These are phyloP conservation scores for Grosmannia clavigera DNA, from an alignment of 2,329 filamentous ascomycete genomes.

Conservation along the genomic window DNA sequence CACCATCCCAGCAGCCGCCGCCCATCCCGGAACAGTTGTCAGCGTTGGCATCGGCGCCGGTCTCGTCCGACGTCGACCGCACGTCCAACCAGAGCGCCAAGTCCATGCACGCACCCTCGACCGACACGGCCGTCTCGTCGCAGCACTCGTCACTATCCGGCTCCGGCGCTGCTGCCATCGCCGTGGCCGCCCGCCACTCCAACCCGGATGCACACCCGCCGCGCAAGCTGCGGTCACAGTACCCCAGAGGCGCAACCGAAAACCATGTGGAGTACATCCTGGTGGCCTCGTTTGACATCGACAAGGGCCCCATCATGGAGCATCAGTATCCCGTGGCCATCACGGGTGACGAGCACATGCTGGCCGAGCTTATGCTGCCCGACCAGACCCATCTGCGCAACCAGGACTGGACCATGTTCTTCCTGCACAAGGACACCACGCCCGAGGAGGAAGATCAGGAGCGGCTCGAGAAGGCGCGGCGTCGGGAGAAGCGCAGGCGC, in stretches of 20 bases:
- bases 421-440: conserved; percentile 87
- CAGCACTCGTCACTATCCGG: conserved; percentile 49
- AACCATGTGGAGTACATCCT: conserved; percentile 99
- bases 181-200: conserved; percentile 24
- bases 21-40: neutral
- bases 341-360: conserved; percentile 93
- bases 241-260: conserved; percentile 60
- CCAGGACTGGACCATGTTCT: conserved; percentile 99
- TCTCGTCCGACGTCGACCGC: conserved; percentile 36
- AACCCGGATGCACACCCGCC: conserved; percentile 37
- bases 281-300: conserved; percentile 94
- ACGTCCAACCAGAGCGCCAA: conserved; percentile 47
- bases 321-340: conserved; percentile 94
- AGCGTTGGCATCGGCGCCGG: conserved; percentile 40
- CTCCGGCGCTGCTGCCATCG: neutral
- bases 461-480: conserved; percentile 41
- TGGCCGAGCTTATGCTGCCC: conserved; percentile 95
- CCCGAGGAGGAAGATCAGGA: conserved; percentile 71
- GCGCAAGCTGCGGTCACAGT: conserved; percentile 58
- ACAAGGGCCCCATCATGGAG: conserved; percentile 93
- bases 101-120: conserved; percentile 43
- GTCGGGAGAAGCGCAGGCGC: conserved; percentile 36
- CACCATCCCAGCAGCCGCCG: neutral
- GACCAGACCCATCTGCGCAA: conserved; percentile 91
- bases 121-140: conserved; percentile 40